Evolutionary conservation across 495 filamentous ascomycete genomes (phyloP).

Genomic region (Rusavskia elegans): DNA sequence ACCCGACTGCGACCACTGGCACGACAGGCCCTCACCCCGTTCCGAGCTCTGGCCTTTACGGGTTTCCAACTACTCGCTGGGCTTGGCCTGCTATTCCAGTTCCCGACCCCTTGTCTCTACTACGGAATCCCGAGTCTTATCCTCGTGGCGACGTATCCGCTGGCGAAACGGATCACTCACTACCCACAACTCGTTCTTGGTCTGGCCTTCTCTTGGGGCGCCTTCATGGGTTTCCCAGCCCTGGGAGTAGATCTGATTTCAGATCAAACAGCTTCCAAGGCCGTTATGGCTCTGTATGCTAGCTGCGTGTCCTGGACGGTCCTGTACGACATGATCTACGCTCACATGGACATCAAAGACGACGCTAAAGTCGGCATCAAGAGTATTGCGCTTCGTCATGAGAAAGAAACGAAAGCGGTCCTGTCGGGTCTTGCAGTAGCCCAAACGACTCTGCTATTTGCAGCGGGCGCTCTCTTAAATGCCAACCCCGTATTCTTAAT

Average conservation of each 20-base stretch:
- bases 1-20: conserved; percentile 84
- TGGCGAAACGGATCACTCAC: conserved; percentile 85
- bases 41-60: conserved; percentile 63
- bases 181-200: conserved; percentile 91
- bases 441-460: conserved; percentile 67
- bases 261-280: conserved; percentile 45
- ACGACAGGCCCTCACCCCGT: conserved; percentile 61
- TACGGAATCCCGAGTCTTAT: conserved; percentile 77
- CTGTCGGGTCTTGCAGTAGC: conserved; percentile 56
- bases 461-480: conserved; percentile 55
- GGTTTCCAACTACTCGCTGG: conserved; percentile 68
- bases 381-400: conserved; percentile 80
- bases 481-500: conserved; percentile 75
- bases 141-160: conserved; percentile 70
- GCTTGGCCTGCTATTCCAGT: conserved; percentile 68
- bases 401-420: conserved; percentile 73
- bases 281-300: conserved; percentile 60
- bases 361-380: conserved; percentile 89
- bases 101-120: conserved; percentile 67
- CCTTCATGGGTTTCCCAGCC: conserved; percentile 91
- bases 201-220: conserved; percentile 91
- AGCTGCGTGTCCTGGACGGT: conserved; percentile 91
- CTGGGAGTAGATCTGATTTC: conserved; percentile 65
- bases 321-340: conserved; percentile 97
- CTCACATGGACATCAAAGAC: conserved; percentile 95